phyloP scores from a whole-genome alignment of 768 basidiomycete species.

The Leccinum boreale region DNA sequence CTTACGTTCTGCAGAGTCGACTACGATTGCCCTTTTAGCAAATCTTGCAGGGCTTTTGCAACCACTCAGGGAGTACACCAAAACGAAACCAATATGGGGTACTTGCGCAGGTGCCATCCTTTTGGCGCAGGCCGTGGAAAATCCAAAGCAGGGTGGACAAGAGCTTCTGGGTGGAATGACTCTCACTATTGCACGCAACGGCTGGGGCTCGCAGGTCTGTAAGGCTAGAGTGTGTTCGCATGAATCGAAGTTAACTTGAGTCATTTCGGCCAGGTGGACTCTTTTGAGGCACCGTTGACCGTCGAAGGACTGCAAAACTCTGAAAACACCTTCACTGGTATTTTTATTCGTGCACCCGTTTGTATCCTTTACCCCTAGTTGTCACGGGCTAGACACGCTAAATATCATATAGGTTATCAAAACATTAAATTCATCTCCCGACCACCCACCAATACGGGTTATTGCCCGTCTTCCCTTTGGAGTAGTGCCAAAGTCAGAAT shows the following conservation, averaged over 20 bases:
- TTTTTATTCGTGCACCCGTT: conserved; percentile 95
- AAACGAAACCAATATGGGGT: conserved; percentile 82
- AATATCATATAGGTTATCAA: conserved; percentile 55
- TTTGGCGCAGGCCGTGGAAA: conserved; percentile 68
- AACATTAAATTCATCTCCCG: conserved; percentile 41
- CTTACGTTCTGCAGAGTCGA: conserved; percentile 61
- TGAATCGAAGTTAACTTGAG: not conserved
- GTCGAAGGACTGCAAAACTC: conserved; percentile 63
- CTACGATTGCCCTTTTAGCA: conserved; percentile 82
- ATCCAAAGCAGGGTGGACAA: conserved; percentile 84
- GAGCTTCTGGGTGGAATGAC: conserved; percentile 80
- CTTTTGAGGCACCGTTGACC: conserved; percentile 77
- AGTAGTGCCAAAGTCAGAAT: conserved; percentile 41
- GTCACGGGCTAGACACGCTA: not conserved
- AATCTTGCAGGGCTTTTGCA: conserved; percentile 71
- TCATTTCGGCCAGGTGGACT: conserved; percentile 60
- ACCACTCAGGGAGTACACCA: conserved; percentile 74
- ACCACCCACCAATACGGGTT: conserved; percentile 61
- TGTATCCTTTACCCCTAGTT: conserved; percentile 19
- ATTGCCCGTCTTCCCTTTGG: conserved; percentile 65
- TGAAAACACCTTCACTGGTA: conserved; percentile 63
- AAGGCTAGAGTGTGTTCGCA: not conserved
- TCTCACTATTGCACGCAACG: conserved; percentile 80
- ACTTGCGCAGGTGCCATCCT: conserved; percentile 96
- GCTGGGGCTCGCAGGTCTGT: conserved; percentile 87